Percentiles rank a stretch among this genome's conserved stretches.
These are phyloP conservation scores for Aspergillus sclerotioniger DNA, from an alignment of 495 filamentous ascomycete genomes.

Conservation along the genomic window DNA sequence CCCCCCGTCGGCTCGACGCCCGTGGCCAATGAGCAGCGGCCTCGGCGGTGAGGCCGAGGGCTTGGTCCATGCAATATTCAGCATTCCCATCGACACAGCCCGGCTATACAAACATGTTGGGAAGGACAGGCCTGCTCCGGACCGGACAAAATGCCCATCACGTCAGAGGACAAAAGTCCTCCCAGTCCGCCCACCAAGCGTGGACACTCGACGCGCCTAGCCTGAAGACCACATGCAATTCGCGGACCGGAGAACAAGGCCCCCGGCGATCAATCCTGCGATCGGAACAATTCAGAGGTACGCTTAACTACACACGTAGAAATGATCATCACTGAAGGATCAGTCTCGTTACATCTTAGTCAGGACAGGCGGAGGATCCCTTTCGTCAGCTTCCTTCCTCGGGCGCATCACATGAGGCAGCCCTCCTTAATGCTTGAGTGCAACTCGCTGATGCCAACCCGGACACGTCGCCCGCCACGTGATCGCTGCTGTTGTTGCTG, in stretches of 20 bases:
- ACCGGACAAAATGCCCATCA: neutral
- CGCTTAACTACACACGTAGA: neutral
- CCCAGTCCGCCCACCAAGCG: neutral
- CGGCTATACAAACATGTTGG: neutral
- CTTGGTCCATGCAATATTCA: neutral
- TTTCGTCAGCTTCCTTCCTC: neutral
- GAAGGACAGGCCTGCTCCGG: neutral
- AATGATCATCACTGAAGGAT: neutral
- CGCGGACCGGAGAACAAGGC: neutral
- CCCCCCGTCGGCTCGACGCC: neutral
- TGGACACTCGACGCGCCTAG: neutral
- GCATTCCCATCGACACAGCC: neutral
- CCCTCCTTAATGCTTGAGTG: conserved; percentile 88
- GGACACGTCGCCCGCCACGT: conserved; percentile 59
- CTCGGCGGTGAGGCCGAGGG: neutral
- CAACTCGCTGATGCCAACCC: conserved; percentile 77
- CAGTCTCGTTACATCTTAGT: neutral
- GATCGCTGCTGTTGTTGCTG: conserved; percentile 20
- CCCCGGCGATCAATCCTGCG: neutral
- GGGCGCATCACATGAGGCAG: conserved; percentile 72
- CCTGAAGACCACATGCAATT: neutral
- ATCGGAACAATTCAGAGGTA: neutral
- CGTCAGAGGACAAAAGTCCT: neutral
- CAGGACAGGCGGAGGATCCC: neutral
- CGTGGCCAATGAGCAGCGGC: neutral